These are phyloP conservation scores for Lagenidium giganteum DNA, from an alignment of 352 stramenopile species.

Conservation along the genomic window DNA sequence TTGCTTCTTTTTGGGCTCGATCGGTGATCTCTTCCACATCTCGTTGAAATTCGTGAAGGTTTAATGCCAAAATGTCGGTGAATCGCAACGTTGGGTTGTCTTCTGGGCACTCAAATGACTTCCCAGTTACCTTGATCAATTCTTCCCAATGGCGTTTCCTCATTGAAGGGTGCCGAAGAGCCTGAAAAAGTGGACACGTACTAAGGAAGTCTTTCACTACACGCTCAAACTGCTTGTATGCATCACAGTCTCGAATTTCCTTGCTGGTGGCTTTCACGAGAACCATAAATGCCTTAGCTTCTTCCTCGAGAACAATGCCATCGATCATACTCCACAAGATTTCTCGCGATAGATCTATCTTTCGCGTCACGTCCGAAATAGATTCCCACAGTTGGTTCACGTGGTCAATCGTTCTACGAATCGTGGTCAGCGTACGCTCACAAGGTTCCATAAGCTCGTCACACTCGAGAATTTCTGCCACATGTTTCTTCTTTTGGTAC, in stretches of 20 bases:
- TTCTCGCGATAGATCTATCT: constrained; percentile 84
- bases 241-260: constrained; percentile 85
- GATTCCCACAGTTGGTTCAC: constrained; percentile 85
- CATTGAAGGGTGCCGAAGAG: constrained; percentile 72
- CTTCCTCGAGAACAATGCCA: constrained; percentile 90
- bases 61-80: constrained; percentile 74
- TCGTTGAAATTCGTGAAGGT: constrained; percentile 70
- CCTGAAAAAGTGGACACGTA: constrained; percentile 76
- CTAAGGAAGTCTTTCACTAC: constrained; percentile 73
- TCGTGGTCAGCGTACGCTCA: constrained; percentile 56
- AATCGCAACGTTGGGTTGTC: constrained; percentile 69
- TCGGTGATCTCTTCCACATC: constrained; percentile 91
- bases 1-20: constrained; percentile 88
- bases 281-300: constrained; percentile 80
- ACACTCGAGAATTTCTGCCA: constrained; percentile 93
- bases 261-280: constrained; percentile 90
- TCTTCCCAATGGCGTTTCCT: constrained; percentile 69
- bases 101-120: constrained; percentile 54
- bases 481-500: constrained; percentile 71
- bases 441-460: constrained; percentile 84
- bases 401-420: constrained; percentile 72
- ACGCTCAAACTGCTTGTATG: constrained; percentile 86
- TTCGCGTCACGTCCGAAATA: constrained; percentile 80
- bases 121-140: constrained; percentile 52
- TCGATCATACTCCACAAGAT: constrained; percentile 92